Conservation (phyloP, 108 stramenopile species). For the Craspedostauros australis region DNA sequence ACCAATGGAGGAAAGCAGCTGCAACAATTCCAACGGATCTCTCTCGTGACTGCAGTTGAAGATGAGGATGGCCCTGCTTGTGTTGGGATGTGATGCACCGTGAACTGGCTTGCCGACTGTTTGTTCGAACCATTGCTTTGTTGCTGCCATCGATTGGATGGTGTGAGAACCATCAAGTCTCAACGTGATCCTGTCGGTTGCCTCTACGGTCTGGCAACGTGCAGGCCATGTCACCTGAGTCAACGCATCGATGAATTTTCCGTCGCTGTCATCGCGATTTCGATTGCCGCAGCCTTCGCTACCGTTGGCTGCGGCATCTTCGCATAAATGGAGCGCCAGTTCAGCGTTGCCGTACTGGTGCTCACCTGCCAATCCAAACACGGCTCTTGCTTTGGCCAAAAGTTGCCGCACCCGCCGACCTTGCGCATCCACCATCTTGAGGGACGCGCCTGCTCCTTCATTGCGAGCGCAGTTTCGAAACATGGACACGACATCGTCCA, state of each 20-base stretch:
- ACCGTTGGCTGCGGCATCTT: conserved; percentile 11
- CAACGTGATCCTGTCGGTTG: conserved; percentile 5
- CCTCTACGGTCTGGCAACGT: conserved; percentile 52
- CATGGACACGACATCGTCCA: conserved; percentile 9
- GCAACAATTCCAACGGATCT: conserved; percentile 62
- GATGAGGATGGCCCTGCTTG: conserved; percentile 28
- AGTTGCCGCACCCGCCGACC: conserved; percentile 15
- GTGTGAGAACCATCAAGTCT: conserved; percentile 79
- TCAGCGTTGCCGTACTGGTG: conserved; percentile 75
- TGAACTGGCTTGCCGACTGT: not conserved
- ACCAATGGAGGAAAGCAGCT: conserved; percentile 8
- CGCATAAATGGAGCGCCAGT: conserved; percentile 58
- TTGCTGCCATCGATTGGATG: conserved; percentile 53
- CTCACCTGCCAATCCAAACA: conserved; percentile 44
- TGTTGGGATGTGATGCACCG: not conserved
- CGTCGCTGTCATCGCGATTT: not conserved
- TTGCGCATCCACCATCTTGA: conserved; percentile 17
- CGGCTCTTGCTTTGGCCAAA: conserved; percentile 4
- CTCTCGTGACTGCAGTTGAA: conserved; percentile 85
- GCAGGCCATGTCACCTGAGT: conserved; percentile 63
- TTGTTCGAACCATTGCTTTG: conserved; percentile 53
- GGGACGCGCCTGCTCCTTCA: conserved; percentile 21
- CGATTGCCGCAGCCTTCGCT: not conserved
- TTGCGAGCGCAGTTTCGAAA: conserved; percentile 26
- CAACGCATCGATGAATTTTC: conserved; percentile 30